Base-by-base conservation (phyloP, 1,284 basidiomycete genomes). In the Stygiomarasmius scandens region DNA sequence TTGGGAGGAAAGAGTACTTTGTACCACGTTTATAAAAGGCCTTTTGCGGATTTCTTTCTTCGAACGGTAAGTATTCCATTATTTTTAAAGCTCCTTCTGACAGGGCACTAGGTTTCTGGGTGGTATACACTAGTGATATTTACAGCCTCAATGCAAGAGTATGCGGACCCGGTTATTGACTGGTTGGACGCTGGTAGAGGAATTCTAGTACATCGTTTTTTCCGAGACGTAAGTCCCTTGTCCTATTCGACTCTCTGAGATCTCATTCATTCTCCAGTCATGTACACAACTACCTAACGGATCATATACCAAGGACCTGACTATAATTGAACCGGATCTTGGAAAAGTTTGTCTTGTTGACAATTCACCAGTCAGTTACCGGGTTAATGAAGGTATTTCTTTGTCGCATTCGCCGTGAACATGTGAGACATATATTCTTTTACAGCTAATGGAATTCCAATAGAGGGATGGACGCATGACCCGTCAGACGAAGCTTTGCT, bases 61-160 rank as follows among this genome's bases (percentile, higher is more conserved):
- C 85, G 94, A 67, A 97, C 96, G 78, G 95, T 95, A 63, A 66
- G 87, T 64, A 12, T 53, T 45, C 11, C 16, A 19, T 47, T 29
- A 34, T 36, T 22, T 34, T 53, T 32, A 56, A 59, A 54, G 63
- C 58, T 55, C 53, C 10, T 47, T 47, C 27, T 27, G 9, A 49
- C 3, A 6, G 10, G 32, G 44, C 36, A 49, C 12, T 69, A 97
- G 95, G 97, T 98, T 46, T 96, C 96, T 23, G 83, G 89, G 43
- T 99, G 96, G 96, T 99, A 99, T 76, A 98, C 96, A 1, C 87
- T 99, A 55, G 96, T 99, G 55, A 93, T 99, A 63, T 99, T 96
- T 74, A 99, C 96, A 19, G 97, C 96, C 1, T 98, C 95, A 5
- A 95, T 99, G 89, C 92, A 95, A 68, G 96, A 99, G 74, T 99